Evolutionary conservation across 495 filamentous ascomycete genomes (phyloP).

Genomic region (Podospora pseudocomata): DNA sequence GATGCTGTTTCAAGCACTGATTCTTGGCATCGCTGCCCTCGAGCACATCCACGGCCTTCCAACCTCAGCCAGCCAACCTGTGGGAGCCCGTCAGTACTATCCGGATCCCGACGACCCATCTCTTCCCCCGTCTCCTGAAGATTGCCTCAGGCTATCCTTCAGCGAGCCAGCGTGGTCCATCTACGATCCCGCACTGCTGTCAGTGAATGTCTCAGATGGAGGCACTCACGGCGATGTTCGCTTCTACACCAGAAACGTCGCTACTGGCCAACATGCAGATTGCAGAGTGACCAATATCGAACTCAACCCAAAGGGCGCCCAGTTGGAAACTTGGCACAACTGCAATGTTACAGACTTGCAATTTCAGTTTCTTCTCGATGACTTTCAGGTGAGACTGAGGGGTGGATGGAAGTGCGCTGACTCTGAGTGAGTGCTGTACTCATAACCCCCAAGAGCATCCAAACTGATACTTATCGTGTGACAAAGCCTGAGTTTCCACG

Average conservation of each 20-base stretch:
- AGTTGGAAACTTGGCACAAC: constrained; percentile 21
- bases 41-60: constrained; percentile 13
- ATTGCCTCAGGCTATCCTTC: constrained; percentile 26
- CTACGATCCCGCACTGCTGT: constrained; percentile 20
- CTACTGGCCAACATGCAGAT: constrained; percentile 19
- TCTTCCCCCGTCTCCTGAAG: constrained; percentile 7
- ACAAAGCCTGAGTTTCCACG: constrained; percentile 17
- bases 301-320: constrained; percentile 13
- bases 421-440: background rate
- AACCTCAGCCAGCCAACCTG: constrained; percentile 12
- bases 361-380: constrained; percentile 23
- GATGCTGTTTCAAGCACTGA: background rate
- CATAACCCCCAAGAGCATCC: background rate
- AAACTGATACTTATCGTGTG: background rate
- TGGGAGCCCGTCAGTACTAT: constrained; percentile 18
- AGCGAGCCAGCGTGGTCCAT: constrained; percentile 21
- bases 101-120: constrained; percentile 11
- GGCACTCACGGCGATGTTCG: constrained; percentile 27
- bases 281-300: constrained; percentile 27
- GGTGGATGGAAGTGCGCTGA: constrained; percentile 20
- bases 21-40: constrained; percentile 6
- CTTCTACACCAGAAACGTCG: constrained; percentile 25
- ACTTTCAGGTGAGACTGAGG: constrained; percentile 18
- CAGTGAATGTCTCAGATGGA: constrained; percentile 23
- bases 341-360: constrained; percentile 22